A percentile compares a stretch with the other conserved stretches of the same genome.
These are phyloP conservation scores for Seminavis robusta DNA, from an alignment of 108 stramenopile species.

Conservation along the genomic window DNA sequence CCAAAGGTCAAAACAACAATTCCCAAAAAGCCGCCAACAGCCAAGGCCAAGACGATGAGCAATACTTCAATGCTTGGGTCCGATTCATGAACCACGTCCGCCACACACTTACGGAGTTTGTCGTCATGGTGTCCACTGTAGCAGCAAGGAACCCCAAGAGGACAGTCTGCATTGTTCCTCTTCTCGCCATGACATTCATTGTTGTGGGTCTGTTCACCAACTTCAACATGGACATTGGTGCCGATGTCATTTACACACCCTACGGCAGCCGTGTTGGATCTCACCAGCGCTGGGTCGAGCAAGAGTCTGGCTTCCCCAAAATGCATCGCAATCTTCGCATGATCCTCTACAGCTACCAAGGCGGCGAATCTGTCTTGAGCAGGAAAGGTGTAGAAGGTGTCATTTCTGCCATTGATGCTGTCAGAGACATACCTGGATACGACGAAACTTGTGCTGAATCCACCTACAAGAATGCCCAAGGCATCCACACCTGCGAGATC, in stretches of 20 bases:
- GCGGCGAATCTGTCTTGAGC: slow-evolving; percentile 10
- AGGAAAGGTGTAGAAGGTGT: not conserved
- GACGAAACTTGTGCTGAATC: slow-evolving; percentile 10
- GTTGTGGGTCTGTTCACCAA: slow-evolving; percentile 22
- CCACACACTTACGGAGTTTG: no score
- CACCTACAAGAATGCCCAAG: not conserved
- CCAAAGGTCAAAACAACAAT: no score
- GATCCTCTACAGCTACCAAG: slow-evolving; percentile 4
- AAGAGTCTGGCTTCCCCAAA: not conserved
- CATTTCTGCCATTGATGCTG: slow-evolving; percentile 11
- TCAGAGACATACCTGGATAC: slow-evolving; percentile 9
- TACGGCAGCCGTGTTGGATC: not conserved
- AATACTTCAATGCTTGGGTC: no score
- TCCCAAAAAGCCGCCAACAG: no score
- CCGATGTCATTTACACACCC: slow-evolving; percentile 17
- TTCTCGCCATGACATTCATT: slow-evolving; percentile 3
- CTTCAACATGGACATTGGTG: slow-evolving; percentile 19
- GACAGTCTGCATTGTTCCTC: not conserved
- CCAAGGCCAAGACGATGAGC: no score
- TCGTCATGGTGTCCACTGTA: not conserved
- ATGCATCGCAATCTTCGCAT: not conserved
- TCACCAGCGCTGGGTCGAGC: slow-evolving; percentile 15
- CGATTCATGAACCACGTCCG: no score
- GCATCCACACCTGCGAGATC: slow-evolving; percentile 14
- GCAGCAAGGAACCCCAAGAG: slow-evolving; percentile 7